Percentiles rank a stretch among this genome's conserved stretches.
phyloP scores from a whole-genome alignment of 1,284 basidiomycete genomes.

The Cryptococcus sp. region DNA sequence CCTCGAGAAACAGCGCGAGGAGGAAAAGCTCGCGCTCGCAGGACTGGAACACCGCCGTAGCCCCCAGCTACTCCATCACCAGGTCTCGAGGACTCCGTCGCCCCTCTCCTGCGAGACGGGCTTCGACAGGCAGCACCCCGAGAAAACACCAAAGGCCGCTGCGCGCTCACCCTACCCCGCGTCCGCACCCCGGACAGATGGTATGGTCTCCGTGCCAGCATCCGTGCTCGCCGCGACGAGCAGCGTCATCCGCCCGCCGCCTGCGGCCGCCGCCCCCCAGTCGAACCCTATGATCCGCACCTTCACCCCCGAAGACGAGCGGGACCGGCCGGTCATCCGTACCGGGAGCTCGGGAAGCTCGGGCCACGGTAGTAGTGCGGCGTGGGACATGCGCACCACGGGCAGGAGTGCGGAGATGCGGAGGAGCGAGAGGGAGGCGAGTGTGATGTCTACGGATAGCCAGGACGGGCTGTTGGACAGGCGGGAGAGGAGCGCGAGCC shows the following conservation, averaged over 20 bases:
- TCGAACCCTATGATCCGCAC: slow-evolving; percentile 8
- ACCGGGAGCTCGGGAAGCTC: background rate
- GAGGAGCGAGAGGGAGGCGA: slow-evolving; percentile 21
- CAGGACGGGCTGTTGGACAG: slow-evolving; percentile 29
- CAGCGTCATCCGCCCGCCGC: slow-evolving; percentile 28
- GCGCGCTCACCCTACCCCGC: slow-evolving; percentile 11
- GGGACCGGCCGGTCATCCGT: slow-evolving; percentile 18
- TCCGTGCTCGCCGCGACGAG: slow-evolving; percentile 22
- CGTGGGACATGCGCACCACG: background rate
- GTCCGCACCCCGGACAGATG: slow-evolving; percentile 7
- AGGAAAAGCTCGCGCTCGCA: slow-evolving; percentile 32
- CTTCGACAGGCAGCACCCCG: slow-evolving; percentile 16
- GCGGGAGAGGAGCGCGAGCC: slow-evolving; percentile 2
- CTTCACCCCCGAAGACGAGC: slow-evolving; percentile 19
- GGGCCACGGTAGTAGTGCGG: background rate
- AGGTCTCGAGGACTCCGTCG: slow-evolving; percentile 25
- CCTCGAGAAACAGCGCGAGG: slow-evolving; percentile 30
- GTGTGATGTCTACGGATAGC: slow-evolving; percentile 23
- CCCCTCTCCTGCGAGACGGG: slow-evolving; percentile 24
- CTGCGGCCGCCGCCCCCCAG: slow-evolving; percentile 21
- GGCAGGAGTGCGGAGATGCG: background rate
- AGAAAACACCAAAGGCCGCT: slow-evolving; percentile 9
- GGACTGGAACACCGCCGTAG: slow-evolving; percentile 36
- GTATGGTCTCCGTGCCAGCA: slow-evolving; percentile 11
- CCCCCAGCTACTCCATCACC: slow-evolving; percentile 1